These are phyloP conservation scores for Paecilomyces niveus DNA, from an alignment of 2,329 filamentous ascomycete species.

Conservation along the genomic window DNA sequence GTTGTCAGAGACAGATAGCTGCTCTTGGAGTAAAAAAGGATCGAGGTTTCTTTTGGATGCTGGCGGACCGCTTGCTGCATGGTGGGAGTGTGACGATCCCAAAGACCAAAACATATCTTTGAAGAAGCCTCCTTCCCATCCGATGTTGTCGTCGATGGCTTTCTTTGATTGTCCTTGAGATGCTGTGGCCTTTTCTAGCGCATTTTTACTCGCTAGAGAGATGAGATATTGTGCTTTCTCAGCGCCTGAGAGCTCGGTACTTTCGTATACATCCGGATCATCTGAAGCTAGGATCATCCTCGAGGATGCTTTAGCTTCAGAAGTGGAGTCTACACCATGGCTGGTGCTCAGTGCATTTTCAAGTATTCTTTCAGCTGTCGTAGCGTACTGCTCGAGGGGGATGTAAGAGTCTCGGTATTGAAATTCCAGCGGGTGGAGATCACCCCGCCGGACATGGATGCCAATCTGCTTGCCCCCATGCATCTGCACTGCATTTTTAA, in stretches of 20 bases:
- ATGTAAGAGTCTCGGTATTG: slow-evolving; percentile 74
- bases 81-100: slow-evolving; percentile 45
- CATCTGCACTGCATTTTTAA: slow-evolving; percentile 40
- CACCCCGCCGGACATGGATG: slow-evolving; percentile 73
- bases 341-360: slow-evolving; percentile 29
- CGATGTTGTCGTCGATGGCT: slow-evolving; percentile 62
- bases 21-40: slow-evolving; percentile 1
- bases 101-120: slow-evolving; percentile 73
- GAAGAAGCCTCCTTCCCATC: slow-evolving; percentile 87
- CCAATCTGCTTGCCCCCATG: slow-evolving; percentile 55
- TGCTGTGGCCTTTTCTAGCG: slow-evolving; percentile 25
- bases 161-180: slow-evolving; percentile 1
- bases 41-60: slow-evolving; percentile 12
- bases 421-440: slow-evolving; percentile 67
- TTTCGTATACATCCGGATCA: slow-evolving; percentile 66
- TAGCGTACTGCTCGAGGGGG: slow-evolving; percentile 61
- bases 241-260: slow-evolving; percentile 52
- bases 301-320: slow-evolving; percentile 22
- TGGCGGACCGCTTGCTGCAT: slow-evolving; percentile 24
- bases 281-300: slow-evolving; percentile 65
- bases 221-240: slow-evolving; percentile 68
- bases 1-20: slow-evolving; percentile 3
- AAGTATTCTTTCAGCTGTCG: slow-evolving; percentile 52
- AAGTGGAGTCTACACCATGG: slow-evolving; percentile 33
- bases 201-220: slow-evolving; percentile 67